phyloP scores from a whole-genome alignment of 2,329 filamentous ascomycete species.

The Calycina marina region DNA sequence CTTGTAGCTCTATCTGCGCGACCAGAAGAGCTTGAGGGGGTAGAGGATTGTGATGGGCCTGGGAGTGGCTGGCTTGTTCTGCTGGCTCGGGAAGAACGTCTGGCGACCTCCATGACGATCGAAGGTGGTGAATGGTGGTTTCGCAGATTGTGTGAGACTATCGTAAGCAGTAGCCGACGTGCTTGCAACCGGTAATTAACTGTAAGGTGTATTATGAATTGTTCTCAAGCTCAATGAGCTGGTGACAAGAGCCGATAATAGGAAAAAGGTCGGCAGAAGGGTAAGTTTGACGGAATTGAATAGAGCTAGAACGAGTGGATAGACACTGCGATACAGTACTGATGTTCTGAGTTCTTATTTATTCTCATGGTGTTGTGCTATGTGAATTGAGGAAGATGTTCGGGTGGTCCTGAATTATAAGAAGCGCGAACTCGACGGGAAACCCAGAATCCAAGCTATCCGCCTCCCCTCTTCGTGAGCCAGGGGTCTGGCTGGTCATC shows the following conservation, averaged over 20 bases:
- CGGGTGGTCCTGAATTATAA: too few species aligned
- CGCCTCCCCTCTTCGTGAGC: too few species aligned
- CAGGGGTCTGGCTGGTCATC: too few species aligned
- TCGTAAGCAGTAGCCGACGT: too few species aligned
- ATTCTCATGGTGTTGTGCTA: too few species aligned
- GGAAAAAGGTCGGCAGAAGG: constrained; percentile 8
- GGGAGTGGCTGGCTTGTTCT: constrained; percentile 57
- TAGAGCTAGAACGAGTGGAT: constrained; percentile 8
- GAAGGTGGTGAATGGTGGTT: constrained; percentile 1
- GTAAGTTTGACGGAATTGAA: constrained; percentile 5
- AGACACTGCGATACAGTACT: too few species aligned
- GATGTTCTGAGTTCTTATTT: too few species aligned
- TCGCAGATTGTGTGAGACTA: background rate
- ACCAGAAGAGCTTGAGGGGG: constrained; percentile 62
- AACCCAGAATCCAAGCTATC: too few species aligned
- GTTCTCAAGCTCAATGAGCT: background rate
- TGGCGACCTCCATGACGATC: constrained; percentile 40
- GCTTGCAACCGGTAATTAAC: too few species aligned
- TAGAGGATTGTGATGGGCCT: constrained; percentile 60
- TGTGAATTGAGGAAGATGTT: too few species aligned
- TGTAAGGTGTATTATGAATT: too few species aligned
- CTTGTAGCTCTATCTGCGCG: constrained; percentile 63
- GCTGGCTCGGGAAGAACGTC: constrained; percentile 84
- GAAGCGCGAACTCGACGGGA: too few species aligned
- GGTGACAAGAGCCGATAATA: constrained; percentile 1